Evolutionary conservation across 345 rosid species (phyloP).

Genomic region (Brassica rapa): DNA sequence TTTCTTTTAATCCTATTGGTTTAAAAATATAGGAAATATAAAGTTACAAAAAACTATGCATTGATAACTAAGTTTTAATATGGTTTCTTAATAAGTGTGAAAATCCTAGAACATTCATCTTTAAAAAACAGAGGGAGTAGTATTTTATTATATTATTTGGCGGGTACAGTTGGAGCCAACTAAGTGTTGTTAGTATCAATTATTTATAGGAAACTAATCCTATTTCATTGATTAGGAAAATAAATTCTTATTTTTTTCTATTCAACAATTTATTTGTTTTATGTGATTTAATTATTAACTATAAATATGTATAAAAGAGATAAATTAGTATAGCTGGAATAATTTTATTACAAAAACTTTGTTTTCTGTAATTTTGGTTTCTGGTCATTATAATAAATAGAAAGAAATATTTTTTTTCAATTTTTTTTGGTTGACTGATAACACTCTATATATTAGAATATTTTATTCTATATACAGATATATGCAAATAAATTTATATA

Average conservation of each 20-base stretch:
- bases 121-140: too few species aligned
- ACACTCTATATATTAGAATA: too few species aligned
- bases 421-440: neutral
- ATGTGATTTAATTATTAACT: neutral
- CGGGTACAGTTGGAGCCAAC: neutral
- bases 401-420: too few species aligned
- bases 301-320: neutral
- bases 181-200: neutral
- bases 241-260: neutral
- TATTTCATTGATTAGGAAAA: neutral
- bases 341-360: neutral
- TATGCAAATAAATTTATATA: neutral
- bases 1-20: too few species aligned
- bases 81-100: too few species aligned
- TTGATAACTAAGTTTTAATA: too few species aligned
- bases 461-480: neutral
- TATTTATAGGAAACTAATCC: neutral
- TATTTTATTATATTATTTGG: too few species aligned
- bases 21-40: too few species aligned
- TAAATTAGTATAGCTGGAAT: neutral
- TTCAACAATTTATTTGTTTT: neutral
- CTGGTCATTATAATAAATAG: too few species aligned
- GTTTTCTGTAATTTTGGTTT: neutral
- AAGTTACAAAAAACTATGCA: too few species aligned
- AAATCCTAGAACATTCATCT: too few species aligned